A percentile compares a stretch with the other conserved stretches of the same genome.
Evolutionary conservation across 164 flowering plant species (phyloP).

Genomic region (Nelumbo lutea): DNA sequence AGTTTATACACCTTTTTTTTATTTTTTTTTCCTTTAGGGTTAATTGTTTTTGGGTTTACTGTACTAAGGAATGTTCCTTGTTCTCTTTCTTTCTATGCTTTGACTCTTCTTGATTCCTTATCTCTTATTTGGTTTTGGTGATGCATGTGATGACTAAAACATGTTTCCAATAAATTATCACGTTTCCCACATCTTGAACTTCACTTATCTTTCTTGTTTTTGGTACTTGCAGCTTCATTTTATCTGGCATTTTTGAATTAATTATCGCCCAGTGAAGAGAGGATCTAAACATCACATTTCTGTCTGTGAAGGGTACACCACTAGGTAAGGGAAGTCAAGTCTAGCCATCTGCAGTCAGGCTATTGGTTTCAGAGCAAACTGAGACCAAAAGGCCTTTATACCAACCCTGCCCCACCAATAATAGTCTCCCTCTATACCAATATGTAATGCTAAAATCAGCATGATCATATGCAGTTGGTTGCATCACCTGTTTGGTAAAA

Average conservation of each 20-base stretch:
- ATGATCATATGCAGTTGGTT: too few relatives aligned
- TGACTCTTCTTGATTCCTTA: neutral
- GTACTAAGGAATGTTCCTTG: neutral
- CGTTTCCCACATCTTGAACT: neutral
- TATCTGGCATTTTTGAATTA: conserved; percentile 40
- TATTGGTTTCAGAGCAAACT: neutral
- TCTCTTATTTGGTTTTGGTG: neutral
- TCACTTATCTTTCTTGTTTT: conserved; percentile 1
- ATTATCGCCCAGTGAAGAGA: conserved; percentile 19
- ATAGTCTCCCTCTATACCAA: neutral
- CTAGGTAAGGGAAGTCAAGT: conserved; percentile 24
- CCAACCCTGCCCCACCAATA: neutral
- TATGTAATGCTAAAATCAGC: too few relatives aligned
- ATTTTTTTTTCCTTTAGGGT: too few relatives aligned
- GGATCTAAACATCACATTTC: conserved; percentile 16
- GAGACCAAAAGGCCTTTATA: neutral
- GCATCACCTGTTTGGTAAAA: too few relatives aligned
- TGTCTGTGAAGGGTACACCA: conserved; percentile 10
- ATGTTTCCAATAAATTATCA: neutral
- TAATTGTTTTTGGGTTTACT: too few relatives aligned
- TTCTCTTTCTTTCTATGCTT: too few relatives aligned
- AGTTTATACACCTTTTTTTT: too few relatives aligned
- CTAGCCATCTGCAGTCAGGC: neutral
- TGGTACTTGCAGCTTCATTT: conserved; percentile 39
- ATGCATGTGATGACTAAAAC: neutral